phyloP scores from a whole-genome alignment of 768 basidiomycete genomes.

The Suillus lakei region DNA sequence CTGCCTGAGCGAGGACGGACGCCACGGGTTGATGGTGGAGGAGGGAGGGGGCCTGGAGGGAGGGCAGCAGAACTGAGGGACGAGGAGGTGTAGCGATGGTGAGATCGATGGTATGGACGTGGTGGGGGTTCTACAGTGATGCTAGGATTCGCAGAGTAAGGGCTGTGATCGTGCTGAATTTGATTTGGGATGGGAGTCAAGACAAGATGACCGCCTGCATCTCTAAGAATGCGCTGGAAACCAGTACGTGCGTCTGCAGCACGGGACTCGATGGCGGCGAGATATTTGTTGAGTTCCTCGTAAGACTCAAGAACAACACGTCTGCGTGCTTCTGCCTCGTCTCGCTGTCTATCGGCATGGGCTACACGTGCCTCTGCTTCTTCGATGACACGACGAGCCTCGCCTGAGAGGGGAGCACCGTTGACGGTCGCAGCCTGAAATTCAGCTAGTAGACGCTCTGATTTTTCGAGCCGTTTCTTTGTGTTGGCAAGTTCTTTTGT shows the following conservation, averaged over 20 bases:
- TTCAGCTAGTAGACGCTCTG: slow-evolving; percentile 48
- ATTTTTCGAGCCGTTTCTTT: slow-evolving; percentile 55
- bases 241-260: slow-evolving; percentile 53
- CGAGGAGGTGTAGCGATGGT: slow-evolving; percentile 25
- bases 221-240: slow-evolving; percentile 49
- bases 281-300: slow-evolving; percentile 53
- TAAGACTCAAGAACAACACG: slow-evolving; percentile 52
- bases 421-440: slow-evolving; percentile 28
- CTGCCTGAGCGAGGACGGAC: slow-evolving; percentile 51
- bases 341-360: slow-evolving; percentile 55
- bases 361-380: slow-evolving; percentile 55
- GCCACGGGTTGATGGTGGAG: slow-evolving; percentile 35
- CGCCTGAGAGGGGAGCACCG: slow-evolving; percentile 29
- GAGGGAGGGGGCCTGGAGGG: slow-evolving; percentile 44
- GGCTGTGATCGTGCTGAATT: slow-evolving; percentile 19
- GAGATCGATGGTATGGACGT: slow-evolving; percentile 20
- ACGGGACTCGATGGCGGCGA: slow-evolving; percentile 48
- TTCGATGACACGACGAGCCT: slow-evolving; percentile 42
- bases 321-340: slow-evolving; percentile 57
- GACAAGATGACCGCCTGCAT: slow-evolving; percentile 50
- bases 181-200: slow-evolving; percentile 36
- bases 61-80: slow-evolving; percentile 36
- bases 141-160: slow-evolving; percentile 27
- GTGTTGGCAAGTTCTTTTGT: slow-evolving; percentile 49
- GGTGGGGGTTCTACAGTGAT: slow-evolving; percentile 33